Percentiles rank a stretch among this genome's conserved stretches.
Evolutionary conservation across 768 basidiomycete genomes (phyloP).

Genomic region (Amanita subjunquillea): DNA sequence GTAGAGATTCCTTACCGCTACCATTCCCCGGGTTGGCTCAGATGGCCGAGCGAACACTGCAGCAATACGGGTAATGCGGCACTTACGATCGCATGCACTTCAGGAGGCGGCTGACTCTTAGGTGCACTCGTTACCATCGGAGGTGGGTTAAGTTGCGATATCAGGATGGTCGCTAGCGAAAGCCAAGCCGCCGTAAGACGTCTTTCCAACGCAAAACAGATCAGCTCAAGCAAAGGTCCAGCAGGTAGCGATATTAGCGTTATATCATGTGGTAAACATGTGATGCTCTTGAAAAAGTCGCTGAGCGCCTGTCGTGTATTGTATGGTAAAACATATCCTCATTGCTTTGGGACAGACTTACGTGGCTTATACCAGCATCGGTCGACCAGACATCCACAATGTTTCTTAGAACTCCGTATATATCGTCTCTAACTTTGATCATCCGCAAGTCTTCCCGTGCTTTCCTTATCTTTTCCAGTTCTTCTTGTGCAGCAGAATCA

Average conservation of each 20-base stretch:
- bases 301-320: constrained; percentile 49
- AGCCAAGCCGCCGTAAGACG: constrained; percentile 81
- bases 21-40: constrained; percentile 60
- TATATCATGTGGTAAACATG: constrained; percentile 63
- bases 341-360: constrained; percentile 26
- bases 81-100: constrained; percentile 48
- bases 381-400: constrained; percentile 69
- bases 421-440: constrained; percentile 51
- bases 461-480: constrained; percentile 42
- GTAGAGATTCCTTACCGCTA: constrained; percentile 38
- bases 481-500: constrained; percentile 39
- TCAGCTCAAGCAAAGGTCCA: constrained; percentile 69
- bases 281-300: constrained; percentile 80
- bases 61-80: constrained; percentile 48
- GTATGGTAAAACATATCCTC: background rate
- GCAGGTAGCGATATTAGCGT: constrained; percentile 78
- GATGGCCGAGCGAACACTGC: constrained; percentile 40
- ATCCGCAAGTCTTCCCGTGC: constrained; percentile 59
- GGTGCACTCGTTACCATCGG: constrained; percentile 30
- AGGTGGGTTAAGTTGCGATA: constrained; percentile 77
- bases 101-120: constrained; percentile 39
- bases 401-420: constrained; percentile 49
- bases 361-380: constrained; percentile 70
- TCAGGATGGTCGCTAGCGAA: constrained; percentile 67
- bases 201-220: constrained; percentile 61